Base-by-base conservation (phyloP, 2,329 filamentous ascomycete species). In the Nigrospora oryzae region DNA sequence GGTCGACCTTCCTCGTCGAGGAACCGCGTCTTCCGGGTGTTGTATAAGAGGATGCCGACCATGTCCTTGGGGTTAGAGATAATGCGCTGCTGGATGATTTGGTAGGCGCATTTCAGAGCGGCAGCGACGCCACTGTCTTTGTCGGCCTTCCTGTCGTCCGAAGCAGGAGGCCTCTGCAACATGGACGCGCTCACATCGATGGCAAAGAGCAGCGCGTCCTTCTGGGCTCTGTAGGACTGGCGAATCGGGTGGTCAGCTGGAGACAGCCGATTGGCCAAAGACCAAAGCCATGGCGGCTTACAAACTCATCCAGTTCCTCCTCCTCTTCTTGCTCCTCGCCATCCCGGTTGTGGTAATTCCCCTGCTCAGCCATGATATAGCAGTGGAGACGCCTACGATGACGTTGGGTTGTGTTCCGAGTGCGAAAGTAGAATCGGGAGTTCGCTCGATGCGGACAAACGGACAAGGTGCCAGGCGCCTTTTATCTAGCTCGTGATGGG, bases 201-300 rank as follows among this genome's bases (percentile, higher is more conserved):
- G 13, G 89, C 91, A 61, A 98, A 91, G 19, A 98, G 75, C n/a
- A 97, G 79, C n/a, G 93, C 93, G 81, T 98, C 93, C 68, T 95
- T 96, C 60, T 90, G 84, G 1, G 84, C 77, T 69, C 90, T 94
- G 71, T 93, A 98, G 64, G 81, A 83, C 89, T 91, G 19, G n/a
- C 13, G 54, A 31, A 7, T 15, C 31, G 11, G 36, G 11, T 10
- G 15, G 41, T 55, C 16, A 58, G 52, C 3, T 5, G 5, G 13
- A 5, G n/a, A 19, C 13, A 5, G 15, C 11, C 14, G 13, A 11
- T 13, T 28, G 14, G 34, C 17, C 2, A 6, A 10, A 3, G 8
- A 11, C 12, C 11, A 16, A 35, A 36, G 34, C 11, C 14, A 36
- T 36, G 34, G 4, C n/a, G 11, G 11, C 69, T 54, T 65, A 83